These are phyloP conservation scores for Glycine latifolia DNA, from an alignment of 306 rosid genomes.

Conservation along the genomic window DNA sequence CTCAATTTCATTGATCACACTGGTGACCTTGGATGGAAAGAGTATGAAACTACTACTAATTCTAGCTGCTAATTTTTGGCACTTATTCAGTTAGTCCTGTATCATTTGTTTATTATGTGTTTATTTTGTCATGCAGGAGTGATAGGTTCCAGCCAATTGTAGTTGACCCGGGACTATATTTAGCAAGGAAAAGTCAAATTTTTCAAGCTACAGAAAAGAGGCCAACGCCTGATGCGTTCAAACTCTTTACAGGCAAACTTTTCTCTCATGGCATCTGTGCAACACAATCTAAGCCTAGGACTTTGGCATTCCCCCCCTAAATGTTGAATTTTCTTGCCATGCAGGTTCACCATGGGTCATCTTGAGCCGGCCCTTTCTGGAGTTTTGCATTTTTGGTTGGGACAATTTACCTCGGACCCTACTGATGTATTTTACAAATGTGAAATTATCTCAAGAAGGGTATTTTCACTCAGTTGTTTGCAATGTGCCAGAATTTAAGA, in stretches of 20 bases:
- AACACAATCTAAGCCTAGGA: slow-evolving; percentile 15
- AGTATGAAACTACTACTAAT: slow-evolving; percentile 58
- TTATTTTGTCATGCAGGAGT: slow-evolving; percentile 54
- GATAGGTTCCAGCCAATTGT: slow-evolving; percentile 84
- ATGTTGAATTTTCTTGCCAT: slow-evolving; percentile 47
- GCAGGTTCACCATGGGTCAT: slow-evolving; percentile 97
- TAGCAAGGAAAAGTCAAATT: slow-evolving; percentile 92
- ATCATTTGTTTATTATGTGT: slow-evolving; percentile 41
- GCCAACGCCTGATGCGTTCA: slow-evolving; percentile 80
- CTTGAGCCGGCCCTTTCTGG: slow-evolving; percentile 82
- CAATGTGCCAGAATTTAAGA: slow-evolving; percentile 82
- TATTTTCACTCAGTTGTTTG: slow-evolving; percentile 91
- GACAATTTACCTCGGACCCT: slow-evolving; percentile 90
- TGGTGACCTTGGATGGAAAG: slow-evolving; percentile 97
- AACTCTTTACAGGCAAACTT: slow-evolving; percentile 85
- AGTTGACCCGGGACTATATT: slow-evolving; percentile 84
- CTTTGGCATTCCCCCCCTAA: not conserved
- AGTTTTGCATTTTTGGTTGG: slow-evolving; percentile 93
- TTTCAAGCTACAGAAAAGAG: slow-evolving; percentile 93
- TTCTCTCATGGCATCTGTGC: slow-evolving; percentile 31
- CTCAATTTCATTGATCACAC: slow-evolving; percentile 91
- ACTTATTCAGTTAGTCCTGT: slow-evolving; percentile 26
- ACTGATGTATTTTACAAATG: slow-evolving; percentile 91
- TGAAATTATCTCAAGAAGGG: slow-evolving; percentile 84
- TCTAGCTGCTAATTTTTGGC: slow-evolving; percentile 34